Percentiles rank a stretch among this genome's conserved stretches.
These are phyloP conservation scores for Eremochloa ophiuroides DNA, from an alignment of 176 grass and related monocot genomes.

Conservation along the genomic window DNA sequence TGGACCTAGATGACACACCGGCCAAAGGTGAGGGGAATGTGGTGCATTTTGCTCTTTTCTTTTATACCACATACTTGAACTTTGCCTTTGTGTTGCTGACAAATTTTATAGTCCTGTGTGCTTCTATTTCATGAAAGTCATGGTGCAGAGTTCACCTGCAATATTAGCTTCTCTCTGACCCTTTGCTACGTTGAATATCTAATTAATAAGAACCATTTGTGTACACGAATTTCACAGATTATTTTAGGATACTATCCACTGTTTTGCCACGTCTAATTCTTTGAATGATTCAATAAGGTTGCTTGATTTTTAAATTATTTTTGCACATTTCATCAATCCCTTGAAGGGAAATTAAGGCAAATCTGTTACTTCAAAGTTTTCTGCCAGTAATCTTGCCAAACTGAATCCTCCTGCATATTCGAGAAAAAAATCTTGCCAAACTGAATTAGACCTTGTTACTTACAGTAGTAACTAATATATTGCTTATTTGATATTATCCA, in stretches of 20 bases:
- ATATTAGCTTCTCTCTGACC: background rate
- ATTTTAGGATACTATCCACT: background rate
- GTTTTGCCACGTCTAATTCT: background rate
- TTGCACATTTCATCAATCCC: background rate
- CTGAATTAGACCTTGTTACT: background rate
- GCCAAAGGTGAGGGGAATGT: no score
- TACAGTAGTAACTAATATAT: background rate
- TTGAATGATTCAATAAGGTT: background rate
- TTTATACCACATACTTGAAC: background rate
- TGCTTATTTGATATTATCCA: background rate
- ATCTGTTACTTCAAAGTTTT: background rate
- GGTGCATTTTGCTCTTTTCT: no score
- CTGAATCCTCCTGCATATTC: no score
- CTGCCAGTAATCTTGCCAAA: background rate
- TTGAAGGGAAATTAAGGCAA: background rate
- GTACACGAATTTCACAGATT: background rate
- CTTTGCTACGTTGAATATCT: background rate
- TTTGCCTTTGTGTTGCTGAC: background rate
- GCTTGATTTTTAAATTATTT: background rate
- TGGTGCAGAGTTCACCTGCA: background rate
- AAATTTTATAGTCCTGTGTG: background rate
- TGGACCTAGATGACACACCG: no score
- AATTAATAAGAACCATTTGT: background rate
- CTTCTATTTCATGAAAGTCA: background rate
- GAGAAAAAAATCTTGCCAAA: no score